Evolutionary conservation across 768 basidiomycete species (phyloP).

Genomic region (Auricularia sp.): DNA sequence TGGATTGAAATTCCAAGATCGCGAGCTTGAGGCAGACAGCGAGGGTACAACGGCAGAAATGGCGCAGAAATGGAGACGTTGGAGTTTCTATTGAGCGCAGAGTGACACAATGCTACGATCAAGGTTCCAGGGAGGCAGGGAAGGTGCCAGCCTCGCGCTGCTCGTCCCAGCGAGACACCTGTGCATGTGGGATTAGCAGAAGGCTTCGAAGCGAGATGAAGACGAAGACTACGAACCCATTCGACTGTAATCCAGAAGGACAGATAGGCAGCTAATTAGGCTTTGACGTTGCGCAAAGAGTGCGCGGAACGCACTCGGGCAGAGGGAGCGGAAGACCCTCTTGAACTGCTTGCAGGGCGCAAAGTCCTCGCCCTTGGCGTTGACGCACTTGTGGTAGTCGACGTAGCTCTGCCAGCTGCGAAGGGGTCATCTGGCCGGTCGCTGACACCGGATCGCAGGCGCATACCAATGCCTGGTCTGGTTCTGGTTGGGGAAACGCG

Average conservation of each 20-base stretch:
- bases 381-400: conserved; percentile 96
- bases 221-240: conserved; percentile 53
- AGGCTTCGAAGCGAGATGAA: neutral
- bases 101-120: conserved; percentile 13
- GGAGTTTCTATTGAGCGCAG: neutral
- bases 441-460: neutral
- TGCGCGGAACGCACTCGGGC: conserved; percentile 70
- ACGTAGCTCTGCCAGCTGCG: conserved; percentile 88
- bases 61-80: neutral
- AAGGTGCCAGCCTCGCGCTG: conserved; percentile 90
- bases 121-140: conserved; percentile 82
- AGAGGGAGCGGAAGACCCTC: conserved; percentile 89
- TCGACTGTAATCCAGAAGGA: conserved; percentile 46
- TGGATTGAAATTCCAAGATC: too few species aligned
- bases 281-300: neutral
- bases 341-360: conserved; percentile 99
- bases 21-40: neutral
- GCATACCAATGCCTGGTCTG: conserved; percentile 93
- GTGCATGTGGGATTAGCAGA: conserved; percentile 7
- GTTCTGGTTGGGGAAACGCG: conserved; percentile 84
- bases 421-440: neutral
- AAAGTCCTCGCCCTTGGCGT: conserved; percentile 96
- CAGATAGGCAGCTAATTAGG: conserved; percentile 1
- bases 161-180: conserved; percentile 89
- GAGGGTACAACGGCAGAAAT: neutral